A percentile compares a stretch with the other conserved stretches of the same genome.
Evolutionary conservation across 176 grass and related monocot species (phyloP).

Genomic region (Rhipidocladum racemiflorum): DNA sequence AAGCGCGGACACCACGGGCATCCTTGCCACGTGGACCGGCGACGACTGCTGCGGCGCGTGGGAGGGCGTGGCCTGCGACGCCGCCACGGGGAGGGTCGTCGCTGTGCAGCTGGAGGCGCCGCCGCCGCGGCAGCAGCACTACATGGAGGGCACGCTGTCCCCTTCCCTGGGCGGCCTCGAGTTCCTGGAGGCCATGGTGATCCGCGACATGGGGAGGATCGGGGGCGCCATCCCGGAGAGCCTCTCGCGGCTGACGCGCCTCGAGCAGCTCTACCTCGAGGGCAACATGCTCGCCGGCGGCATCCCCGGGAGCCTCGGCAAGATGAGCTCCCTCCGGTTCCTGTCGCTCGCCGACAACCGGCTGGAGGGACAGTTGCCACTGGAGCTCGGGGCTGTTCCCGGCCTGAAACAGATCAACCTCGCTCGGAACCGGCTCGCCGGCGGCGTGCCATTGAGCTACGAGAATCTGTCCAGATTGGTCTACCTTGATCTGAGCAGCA

Average conservation of each 20-base stretch:
- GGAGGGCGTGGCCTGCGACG: conserved; percentile 67
- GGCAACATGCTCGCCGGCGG: conserved; percentile 52
- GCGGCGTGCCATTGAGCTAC: conserved; percentile 50
- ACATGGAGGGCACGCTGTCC: conserved; percentile 67
- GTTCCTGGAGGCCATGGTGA: conserved; percentile 52
- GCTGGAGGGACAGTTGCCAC: conserved; percentile 51
- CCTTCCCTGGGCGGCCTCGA: conserved; percentile 53
- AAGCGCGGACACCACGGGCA: conserved; percentile 53
- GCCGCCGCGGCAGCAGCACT: not conserved
- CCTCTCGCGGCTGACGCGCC: conserved; percentile 47
- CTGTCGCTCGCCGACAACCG: conserved; percentile 63
- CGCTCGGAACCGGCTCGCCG: conserved; percentile 49
- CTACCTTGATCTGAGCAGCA: conserved; percentile 62
- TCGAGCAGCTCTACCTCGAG: conserved; percentile 77
- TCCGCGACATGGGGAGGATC: conserved; percentile 60
- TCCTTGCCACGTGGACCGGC: conserved; percentile 64
- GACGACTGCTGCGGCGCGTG: conserved; percentile 66
- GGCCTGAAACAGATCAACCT: conserved; percentile 71
- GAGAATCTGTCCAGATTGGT: conserved; percentile 37
- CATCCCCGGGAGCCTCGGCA: conserved; percentile 43
- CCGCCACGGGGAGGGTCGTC: conserved; percentile 53
- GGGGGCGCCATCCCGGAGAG: conserved; percentile 45
- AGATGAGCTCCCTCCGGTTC: conserved; percentile 39
- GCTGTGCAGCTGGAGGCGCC: conserved; percentile 56
- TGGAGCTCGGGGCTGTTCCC: conserved; percentile 39